Percentiles rank a stretch among this genome's conserved stretches.
Conservation (phyloP, 1,284 basidiomycete genomes). For the Marasmius fiardii region DNA sequence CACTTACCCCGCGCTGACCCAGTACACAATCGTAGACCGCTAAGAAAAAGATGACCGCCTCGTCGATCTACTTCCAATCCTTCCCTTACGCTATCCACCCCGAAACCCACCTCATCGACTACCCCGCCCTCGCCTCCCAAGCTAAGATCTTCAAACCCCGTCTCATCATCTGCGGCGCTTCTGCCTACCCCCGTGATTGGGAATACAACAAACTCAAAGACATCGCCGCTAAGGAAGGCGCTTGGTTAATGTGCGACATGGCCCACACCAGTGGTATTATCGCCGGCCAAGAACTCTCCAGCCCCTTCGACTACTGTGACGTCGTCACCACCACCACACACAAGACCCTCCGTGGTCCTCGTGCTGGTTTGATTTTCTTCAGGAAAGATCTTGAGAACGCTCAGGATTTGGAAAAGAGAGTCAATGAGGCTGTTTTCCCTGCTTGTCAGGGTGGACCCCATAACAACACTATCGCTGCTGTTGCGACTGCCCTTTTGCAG, state of each 20-base stretch:
- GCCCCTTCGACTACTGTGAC: constrained; percentile 96
- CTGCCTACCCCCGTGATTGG: constrained; percentile 99
- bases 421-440: constrained; percentile 99
- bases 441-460: constrained; percentile 99
- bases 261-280: constrained; percentile 97
- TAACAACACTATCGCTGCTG: constrained; percentile 98
- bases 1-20: constrained; percentile 23
- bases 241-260: constrained; percentile 94
- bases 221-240: constrained; percentile 85
- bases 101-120: constrained; percentile 89
- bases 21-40: constrained; percentile 67
- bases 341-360: constrained; percentile 98
- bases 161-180: constrained; percentile 96
- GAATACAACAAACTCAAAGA: constrained; percentile 85
- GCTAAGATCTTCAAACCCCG: constrained; percentile 97
- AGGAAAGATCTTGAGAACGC: constrained; percentile 84
- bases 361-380: constrained; percentile 99
- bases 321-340: constrained; percentile 98
- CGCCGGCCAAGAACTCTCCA: constrained; percentile 89
- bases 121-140: constrained; percentile 78
- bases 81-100: constrained; percentile 92
- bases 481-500: constrained; percentile 95
- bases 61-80: constrained; percentile 99
- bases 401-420: constrained; percentile 88
- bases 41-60: constrained; percentile 99